Evolutionary conservation across 2,329 filamentous ascomycete species (phyloP).

Genomic region (Madurella mycetomatis): DNA sequence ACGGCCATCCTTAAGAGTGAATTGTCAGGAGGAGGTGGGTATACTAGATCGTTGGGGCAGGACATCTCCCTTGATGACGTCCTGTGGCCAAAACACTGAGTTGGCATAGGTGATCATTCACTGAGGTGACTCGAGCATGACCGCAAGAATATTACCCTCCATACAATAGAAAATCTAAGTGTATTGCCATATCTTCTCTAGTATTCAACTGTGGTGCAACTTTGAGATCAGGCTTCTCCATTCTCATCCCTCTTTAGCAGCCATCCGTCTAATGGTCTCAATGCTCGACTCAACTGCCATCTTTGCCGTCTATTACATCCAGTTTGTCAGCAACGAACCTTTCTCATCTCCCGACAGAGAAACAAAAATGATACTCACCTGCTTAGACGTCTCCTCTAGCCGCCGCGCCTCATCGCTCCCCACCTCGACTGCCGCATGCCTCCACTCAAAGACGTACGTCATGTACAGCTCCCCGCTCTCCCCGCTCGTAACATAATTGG

Average conservation of each 20-base stretch:
- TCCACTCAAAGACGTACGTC: conserved; percentile 34
- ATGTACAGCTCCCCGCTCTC: conserved; percentile 27
- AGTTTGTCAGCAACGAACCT: neutral
- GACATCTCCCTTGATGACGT: too few species aligned
- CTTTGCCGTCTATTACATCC: conserved; percentile 24
- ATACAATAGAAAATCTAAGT: too few species aligned
- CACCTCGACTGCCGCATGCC: conserved; percentile 20
- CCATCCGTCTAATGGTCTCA: conserved; percentile 6
- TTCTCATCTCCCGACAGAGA: neutral
- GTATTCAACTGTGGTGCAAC: too few species aligned
- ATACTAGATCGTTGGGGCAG: too few species aligned
- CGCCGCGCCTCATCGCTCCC: conserved; percentile 22
- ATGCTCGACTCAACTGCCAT: conserved; percentile 24
- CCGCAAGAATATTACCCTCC: too few species aligned
- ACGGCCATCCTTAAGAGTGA: too few species aligned
- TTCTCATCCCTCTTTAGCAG: neutral
- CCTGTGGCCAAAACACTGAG: too few species aligned
- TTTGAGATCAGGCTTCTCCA: too few species aligned
- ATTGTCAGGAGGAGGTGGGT: too few species aligned
- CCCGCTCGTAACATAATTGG: conserved; percentile 30
- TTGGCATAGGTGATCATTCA: too few species aligned
- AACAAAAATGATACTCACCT: conserved; percentile 21
- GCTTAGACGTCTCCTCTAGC: conserved; percentile 22
- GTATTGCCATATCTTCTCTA: too few species aligned
- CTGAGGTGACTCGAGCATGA: too few species aligned